Percentiles rank a stretch among this genome's conserved stretches.
Evolutionary conservation across 805 yeast species (phyloP).

Genomic region (Teunomyces stri): DNA sequence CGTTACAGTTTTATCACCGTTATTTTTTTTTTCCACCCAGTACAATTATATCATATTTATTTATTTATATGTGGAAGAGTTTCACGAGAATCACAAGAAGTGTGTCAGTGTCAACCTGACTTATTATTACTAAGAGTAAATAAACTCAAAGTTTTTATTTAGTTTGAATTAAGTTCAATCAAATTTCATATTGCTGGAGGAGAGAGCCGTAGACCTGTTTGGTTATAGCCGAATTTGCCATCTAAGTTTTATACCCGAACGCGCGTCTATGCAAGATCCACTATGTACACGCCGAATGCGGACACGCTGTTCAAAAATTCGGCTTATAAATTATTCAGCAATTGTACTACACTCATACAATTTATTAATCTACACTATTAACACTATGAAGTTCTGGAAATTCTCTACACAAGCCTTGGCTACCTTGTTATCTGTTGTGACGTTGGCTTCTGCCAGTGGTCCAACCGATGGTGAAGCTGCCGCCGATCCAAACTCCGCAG

Average conservation of each 20-base stretch:
- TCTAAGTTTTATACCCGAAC: background rate
- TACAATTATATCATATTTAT: too few relatives aligned
- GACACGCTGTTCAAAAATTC: constrained; percentile 2
- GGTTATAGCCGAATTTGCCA: background rate
- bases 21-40: too few relatives aligned
- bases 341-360: too few relatives aligned
- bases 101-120: too few relatives aligned
- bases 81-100: too few relatives aligned
- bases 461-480: constrained; percentile 56
- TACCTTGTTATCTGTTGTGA: constrained; percentile 33
- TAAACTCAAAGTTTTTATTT: too few relatives aligned
- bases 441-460: constrained; percentile 33
- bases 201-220: background rate
- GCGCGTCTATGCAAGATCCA: background rate
- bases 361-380: background rate
- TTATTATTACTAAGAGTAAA: too few relatives aligned
- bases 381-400: constrained; percentile 40
- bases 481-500: constrained; percentile 84
- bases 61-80: too few relatives aligned
- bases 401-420: constrained; percentile 38
- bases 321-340: background rate
- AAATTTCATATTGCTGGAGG: background rate
- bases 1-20: too few relatives aligned
- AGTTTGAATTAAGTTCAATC: too few relatives aligned
- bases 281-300: background rate